Base-by-base conservation (phyloP, 202 grass and related monocot genomes). In the Setaria italica region DNA sequence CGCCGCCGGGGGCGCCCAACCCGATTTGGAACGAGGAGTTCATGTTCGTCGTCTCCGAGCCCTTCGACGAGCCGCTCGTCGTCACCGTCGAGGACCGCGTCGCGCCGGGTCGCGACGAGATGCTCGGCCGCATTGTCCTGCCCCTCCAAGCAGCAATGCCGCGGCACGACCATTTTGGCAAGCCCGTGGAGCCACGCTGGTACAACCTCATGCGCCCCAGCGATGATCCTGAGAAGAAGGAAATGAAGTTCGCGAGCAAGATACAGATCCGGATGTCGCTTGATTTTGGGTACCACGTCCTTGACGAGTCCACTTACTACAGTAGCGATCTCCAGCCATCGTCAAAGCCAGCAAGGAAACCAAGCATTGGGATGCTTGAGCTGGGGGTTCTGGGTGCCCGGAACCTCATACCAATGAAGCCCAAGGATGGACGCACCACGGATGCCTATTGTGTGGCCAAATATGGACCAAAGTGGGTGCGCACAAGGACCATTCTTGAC, bases 391-490 rank as follows among this genome's bases (percentile, higher is more conserved):
- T 99, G 0, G 90, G 92, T 34, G 97, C 97, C 0, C 88, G 85
- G 25, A 99, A 99, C 72, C 70, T 99, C 48, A 86, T 92, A 8
- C 92, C 94, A 0, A 99, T 97, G 94, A 99, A 99, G 79, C 87
- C 88, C 69, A 99, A 94, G 80, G 94, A 92, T 5, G 94, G 97
- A 21, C 86, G 88, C 58, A 33, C 39, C 62, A 99, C 97, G 3
- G 97, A 99, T 15, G 91, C 97, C 14, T 99, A 96, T 78, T 99
- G 97, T 11, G 92, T 97, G 19, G 97, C 97, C 11, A 99, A 99
- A 74, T 99, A 99, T 55, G 97, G 97, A 6, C 79, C 92, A 0
- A 99, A 99, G 76, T 99, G 97, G 97, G 90, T 99, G 71, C 92
- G 94, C 66, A 99, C 97, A 1, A 93, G 97, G 51, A 99, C 97